Evolutionary conservation across 495 filamentous ascomycete species (phyloP), one percentile per base, ranked within the genome.

Genomic region (Neurospora discreta): DNA sequence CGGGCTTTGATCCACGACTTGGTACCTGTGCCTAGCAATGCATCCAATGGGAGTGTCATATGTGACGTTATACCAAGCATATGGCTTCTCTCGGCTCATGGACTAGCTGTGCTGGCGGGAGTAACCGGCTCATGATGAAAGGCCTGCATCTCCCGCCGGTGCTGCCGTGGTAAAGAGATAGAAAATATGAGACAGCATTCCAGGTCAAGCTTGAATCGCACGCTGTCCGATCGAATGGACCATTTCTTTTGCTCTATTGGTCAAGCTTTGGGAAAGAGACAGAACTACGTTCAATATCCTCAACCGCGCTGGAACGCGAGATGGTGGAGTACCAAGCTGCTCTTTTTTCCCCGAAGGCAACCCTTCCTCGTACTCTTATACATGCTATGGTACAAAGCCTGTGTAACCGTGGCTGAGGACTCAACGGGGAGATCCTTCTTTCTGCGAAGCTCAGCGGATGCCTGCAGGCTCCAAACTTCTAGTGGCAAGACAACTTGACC

Each of bases 401-500:
- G 52, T 36, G 52, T 13, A 65, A 65, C 52, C 52, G 26, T 65
- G 72, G 43, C 7, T 73, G 60, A 70, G 69, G 20, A 42, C 52
- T 39, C n/a, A n/a, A 52, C 11, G 71, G 30, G 73, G 72, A 20
- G 67, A 73, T 71, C 73, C 73, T 15, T 70, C 46, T 41, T 68
- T 74, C 68, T 69, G 71, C 71, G 13, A 70, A 71, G 38, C 15
- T 20, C 41, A 71, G 69, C 74, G 74, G 77, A 42, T 73, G 70
- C n/a, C 26, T 72, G 75, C 75, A 77, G 69, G 65, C 65, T 65
- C 67, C 65, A 60, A 60, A 33, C 60, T 72, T 74, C 71, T 40
- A 77, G 73, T 75, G 68, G 73, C 69, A 72, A 75, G 72, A 74
- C 72, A 68, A 26, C 36, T 46, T 39, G 30, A 60, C 72, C 70